Conservation (phyloP, 345 rosid species). For the Lumnitzera littorea region DNA sequence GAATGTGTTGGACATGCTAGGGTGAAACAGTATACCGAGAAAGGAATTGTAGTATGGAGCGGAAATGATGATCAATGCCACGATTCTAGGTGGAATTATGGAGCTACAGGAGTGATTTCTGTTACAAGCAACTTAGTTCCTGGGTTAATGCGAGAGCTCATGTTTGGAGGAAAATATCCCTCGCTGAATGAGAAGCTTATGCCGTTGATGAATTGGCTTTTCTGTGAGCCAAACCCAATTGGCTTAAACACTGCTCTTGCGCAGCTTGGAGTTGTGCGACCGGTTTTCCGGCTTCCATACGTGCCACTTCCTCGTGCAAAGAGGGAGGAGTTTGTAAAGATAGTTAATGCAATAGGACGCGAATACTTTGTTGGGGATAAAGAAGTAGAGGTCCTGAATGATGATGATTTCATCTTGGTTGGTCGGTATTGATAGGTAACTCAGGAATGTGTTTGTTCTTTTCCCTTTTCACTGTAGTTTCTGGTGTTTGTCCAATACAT, state of each 20-base stretch:
- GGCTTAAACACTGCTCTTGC: conserved; percentile 88
- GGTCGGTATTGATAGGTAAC: conserved; percentile 35
- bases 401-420: conserved; percentile 59
- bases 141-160: conserved; percentile 46
- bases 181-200: conserved; percentile 50
- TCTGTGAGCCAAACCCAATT: conserved; percentile 71
- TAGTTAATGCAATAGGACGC: conserved; percentile 63
- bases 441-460: no score
- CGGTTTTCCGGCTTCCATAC: conserved; percentile 74
- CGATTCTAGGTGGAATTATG: conserved; percentile 71
- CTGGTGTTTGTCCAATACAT: no score
- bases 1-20: conserved; percentile 73
- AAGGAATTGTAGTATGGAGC: conserved; percentile 75
- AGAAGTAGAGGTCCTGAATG: conserved; percentile 69
- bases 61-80: conserved; percentile 87
- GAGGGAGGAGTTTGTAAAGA: conserved; percentile 61
- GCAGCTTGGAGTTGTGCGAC: conserved; percentile 75
- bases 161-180: conserved; percentile 59
- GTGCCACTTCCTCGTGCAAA: conserved; percentile 58
- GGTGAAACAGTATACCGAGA: conserved; percentile 47
- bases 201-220: conserved; percentile 75
- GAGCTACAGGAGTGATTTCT: conserved; percentile 72
- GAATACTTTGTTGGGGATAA: conserved; percentile 69
- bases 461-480: no score
- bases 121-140: conserved; percentile 77